Conservation (phyloP, 495 filamentous ascomycete species). For the Thermothielavioides terrestris region DNA sequence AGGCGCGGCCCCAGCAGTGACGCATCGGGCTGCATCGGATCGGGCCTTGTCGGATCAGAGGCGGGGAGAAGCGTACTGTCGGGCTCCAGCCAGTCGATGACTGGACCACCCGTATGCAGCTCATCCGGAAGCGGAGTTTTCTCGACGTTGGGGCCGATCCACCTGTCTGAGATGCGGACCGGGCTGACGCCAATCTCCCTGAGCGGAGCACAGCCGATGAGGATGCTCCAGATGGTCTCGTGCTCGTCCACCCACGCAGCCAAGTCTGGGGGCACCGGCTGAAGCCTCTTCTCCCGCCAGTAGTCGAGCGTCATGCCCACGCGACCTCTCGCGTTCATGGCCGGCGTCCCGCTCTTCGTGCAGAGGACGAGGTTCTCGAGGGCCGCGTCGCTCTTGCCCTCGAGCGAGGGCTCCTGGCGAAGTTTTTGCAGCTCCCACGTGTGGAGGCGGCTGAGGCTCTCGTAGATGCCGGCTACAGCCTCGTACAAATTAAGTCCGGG, state of each 20-base stretch:
- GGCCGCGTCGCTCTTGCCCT: conserved; percentile 41
- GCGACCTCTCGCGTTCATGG: conserved; percentile 62
- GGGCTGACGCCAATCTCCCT: conserved; percentile 44
- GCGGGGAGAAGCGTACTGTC: conserved; percentile 36
- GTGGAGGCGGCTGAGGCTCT: conserved; percentile 54
- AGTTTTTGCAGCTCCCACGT: conserved; percentile 58
- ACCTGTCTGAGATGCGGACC: conserved; percentile 55
- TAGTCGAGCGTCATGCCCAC: conserved; percentile 78
- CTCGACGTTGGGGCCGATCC: conserved; percentile 54
- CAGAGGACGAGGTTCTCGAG: conserved; percentile 50
- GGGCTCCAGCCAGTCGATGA: conserved; percentile 62
- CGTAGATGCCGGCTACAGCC: conserved; percentile 72
- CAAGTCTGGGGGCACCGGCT: conserved; percentile 29
- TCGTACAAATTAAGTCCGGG: conserved; percentile 79
- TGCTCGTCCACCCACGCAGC: conserved; percentile 20
- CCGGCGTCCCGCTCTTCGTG: conserved; percentile 63
- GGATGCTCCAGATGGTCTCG: conserved; percentile 47
- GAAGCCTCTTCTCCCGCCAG: conserved; percentile 60
- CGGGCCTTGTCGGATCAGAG: conserved; percentile 29
- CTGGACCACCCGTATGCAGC: conserved; percentile 30
- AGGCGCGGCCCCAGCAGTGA: conserved; percentile 38
- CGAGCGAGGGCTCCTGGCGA: conserved; percentile 41
- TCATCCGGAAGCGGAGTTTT: conserved; percentile 37
- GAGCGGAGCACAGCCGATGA: conserved; percentile 53
- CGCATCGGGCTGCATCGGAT: conserved; percentile 14